phyloP scores from a whole-genome alignment of 164 flowering plant genomes.

The Magnolia officinalis region DNA sequence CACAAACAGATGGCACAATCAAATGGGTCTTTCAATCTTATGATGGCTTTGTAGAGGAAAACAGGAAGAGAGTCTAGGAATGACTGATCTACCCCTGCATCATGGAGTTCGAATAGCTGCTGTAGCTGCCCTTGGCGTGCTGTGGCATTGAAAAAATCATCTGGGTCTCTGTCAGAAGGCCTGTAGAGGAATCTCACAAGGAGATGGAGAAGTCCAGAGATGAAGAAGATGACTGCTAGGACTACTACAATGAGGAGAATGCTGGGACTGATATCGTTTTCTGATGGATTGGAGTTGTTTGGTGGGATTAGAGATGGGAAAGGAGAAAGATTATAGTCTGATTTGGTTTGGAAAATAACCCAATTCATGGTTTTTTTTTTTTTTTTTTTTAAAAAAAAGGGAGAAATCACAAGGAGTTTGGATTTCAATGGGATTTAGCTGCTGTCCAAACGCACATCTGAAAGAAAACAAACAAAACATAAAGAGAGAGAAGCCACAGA shows the following conservation, averaged over 20 bases:
- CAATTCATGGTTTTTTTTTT: too few relatives aligned
- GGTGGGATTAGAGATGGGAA: conserved; percentile 19
- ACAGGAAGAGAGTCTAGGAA: conserved; percentile 88
- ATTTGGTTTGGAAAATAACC: too few relatives aligned
- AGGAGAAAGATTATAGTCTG: not conserved
- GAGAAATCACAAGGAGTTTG: too few relatives aligned
- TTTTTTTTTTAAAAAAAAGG: too few relatives aligned
- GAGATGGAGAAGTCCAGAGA: conserved; percentile 85
- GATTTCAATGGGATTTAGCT: too few relatives aligned
- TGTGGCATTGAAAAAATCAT: conserved; percentile 54
- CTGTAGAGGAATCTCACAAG: conserved; percentile 68
- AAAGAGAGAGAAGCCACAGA: too few relatives aligned
- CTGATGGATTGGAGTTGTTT: conserved; percentile 16
- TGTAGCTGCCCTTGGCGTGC: conserved; percentile 91
- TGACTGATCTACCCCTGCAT: conserved; percentile 90
- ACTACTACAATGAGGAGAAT: conserved; percentile 69
- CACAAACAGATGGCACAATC: conserved; percentile 97
- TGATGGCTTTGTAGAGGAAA: conserved; percentile 73
- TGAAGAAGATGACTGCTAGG: conserved; percentile 79
- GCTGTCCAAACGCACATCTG: too few relatives aligned
- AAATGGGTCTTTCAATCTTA: conserved; percentile 76
- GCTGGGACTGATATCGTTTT: conserved; percentile 69
- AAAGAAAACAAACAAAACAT: too few relatives aligned
- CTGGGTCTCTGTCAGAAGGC: conserved; percentile 49
- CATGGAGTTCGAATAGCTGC: conserved; percentile 89